phyloP scores from a whole-genome alignment of 192 early-diverging fungal species.

The Gorgonomyces haynaldii region DNA sequence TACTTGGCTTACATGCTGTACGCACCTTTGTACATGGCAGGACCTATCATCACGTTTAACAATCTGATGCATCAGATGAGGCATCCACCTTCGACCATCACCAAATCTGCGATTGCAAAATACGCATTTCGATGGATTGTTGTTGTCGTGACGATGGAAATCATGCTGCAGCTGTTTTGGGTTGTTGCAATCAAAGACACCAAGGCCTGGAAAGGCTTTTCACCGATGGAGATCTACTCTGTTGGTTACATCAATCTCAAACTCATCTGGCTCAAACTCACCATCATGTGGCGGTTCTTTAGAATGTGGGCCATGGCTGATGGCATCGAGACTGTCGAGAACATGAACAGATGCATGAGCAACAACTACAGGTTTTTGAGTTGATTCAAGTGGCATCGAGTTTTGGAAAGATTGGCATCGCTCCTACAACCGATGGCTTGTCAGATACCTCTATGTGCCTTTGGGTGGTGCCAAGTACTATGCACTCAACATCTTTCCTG shows the following conservation, averaged over 20 bases:
- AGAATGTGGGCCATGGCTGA: slow-evolving; percentile 92
- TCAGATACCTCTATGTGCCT: slow-evolving; percentile 84
- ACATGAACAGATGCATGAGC: slow-evolving; percentile 93
- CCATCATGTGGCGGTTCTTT: slow-evolving; percentile 97
- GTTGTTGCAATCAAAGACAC: slow-evolving; percentile 84
- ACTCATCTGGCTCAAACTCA: slow-evolving; percentile 89
- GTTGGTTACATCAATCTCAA: slow-evolving; percentile 82
- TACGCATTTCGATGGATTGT: slow-evolving; percentile 64
- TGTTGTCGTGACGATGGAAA: slow-evolving; percentile 69
- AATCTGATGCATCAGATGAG: slow-evolving; percentile 72
- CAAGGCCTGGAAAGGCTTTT: slow-evolving; percentile 71
- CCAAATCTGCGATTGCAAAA: not conserved
- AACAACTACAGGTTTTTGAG: slow-evolving; percentile 99
- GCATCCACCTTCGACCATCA: slow-evolving; percentile 2
- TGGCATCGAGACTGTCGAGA: slow-evolving; percentile 78
- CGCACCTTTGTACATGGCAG: slow-evolving; percentile 83
- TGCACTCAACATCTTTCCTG: slow-evolving; percentile 65
- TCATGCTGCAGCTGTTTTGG: slow-evolving; percentile 74
- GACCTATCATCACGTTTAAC: slow-evolving; percentile 93
- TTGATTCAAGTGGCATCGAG: slow-evolving; percentile 63
- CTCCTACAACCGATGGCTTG: slow-evolving; percentile 87
- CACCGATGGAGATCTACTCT: slow-evolving; percentile 69
- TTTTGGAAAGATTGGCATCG: slow-evolving; percentile 98
- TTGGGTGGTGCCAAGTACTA: slow-evolving; percentile 67
- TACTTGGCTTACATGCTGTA: slow-evolving; percentile 79